A percentile compares a stretch with the other conserved stretches of the same genome.
These are phyloP conservation scores for Alternaria infectoria DNA, from an alignment of 2,329 filamentous ascomycete genomes.

Conservation along the genomic window DNA sequence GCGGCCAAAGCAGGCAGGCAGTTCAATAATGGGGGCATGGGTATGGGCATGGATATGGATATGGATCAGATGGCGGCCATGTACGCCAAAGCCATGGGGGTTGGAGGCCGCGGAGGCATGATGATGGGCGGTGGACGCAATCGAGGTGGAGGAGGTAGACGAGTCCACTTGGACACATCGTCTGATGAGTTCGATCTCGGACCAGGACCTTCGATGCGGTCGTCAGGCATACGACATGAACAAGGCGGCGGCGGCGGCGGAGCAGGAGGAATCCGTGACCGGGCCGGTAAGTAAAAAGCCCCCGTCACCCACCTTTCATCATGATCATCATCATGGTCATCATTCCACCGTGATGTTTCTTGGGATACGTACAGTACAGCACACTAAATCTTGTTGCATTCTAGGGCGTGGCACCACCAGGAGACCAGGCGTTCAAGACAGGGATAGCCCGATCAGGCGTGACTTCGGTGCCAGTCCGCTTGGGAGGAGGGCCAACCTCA, in stretches of 20 bases:
- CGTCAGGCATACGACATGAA: not conserved
- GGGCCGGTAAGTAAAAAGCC: constrained; percentile 1
- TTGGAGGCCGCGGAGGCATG: constrained; percentile 1
- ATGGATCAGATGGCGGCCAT: not conserved
- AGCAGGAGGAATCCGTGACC: not conserved
- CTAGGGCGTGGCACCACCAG: not conserved
- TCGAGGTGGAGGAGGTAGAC: constrained; percentile 2
- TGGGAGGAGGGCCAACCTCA: not conserved
- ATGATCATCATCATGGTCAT: not conserved
- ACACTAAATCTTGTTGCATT: not conserved
- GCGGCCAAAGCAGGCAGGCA: not conserved
- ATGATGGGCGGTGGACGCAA: not conserved
- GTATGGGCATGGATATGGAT: not conserved
- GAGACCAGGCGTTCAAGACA: not conserved
- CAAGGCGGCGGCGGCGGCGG: not conserved
- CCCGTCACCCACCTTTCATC: not conserved
- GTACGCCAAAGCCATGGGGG: not conserved
- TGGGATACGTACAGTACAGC: not conserved
- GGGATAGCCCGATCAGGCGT: constrained; percentile 3
- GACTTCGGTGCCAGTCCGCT: constrained; percentile 1
- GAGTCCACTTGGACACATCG: not conserved
- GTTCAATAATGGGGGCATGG: not conserved
- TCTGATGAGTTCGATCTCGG: constrained; percentile 9
- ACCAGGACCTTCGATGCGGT: not conserved
- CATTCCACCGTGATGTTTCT: not conserved